phyloP scores from a whole-genome alignment of 495 filamentous ascomycete genomes.

The Elaphomyces granulatus region DNA sequence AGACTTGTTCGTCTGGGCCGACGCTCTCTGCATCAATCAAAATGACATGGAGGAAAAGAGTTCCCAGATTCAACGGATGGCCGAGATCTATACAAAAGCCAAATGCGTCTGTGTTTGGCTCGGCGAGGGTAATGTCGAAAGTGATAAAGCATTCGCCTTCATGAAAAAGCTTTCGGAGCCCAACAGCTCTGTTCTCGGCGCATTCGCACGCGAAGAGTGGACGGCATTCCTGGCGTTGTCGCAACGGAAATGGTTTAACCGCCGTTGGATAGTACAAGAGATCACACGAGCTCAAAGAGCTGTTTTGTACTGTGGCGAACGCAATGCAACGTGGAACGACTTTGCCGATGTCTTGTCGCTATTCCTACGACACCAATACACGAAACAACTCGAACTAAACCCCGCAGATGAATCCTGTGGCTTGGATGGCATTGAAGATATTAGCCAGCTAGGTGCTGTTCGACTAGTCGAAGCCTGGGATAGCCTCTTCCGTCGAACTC shows the following conservation, averaged over 20 bases:
- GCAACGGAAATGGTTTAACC: slow-evolving; percentile 2
- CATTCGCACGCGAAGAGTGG: slow-evolving; percentile 1
- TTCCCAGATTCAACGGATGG: slow-evolving; percentile 18
- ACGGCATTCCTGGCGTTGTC: not conserved
- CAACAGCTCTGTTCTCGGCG: not conserved
- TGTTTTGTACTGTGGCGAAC: not conserved
- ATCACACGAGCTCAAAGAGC: slow-evolving; percentile 2
- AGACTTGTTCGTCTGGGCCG: slow-evolving; percentile 15
- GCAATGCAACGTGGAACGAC: not conserved
- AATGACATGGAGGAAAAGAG: slow-evolving; percentile 14
- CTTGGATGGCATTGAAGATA: not conserved
- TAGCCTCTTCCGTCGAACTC: slow-evolving; percentile 1
- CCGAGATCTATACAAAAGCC: slow-evolving; percentile 13
- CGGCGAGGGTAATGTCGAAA: slow-evolving; percentile 9
- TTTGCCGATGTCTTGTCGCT: slow-evolving; percentile 3
- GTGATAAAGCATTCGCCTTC: slow-evolving; percentile 1
- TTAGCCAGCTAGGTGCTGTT: slow-evolving; percentile 1
- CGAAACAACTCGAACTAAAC: not conserved
- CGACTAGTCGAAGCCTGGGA: slow-evolving; percentile 1
- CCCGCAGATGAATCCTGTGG: no score
- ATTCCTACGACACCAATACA: slow-evolving; percentile 1
- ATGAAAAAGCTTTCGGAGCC: not conserved
- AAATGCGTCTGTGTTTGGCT: slow-evolving; percentile 18
- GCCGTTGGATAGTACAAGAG: slow-evolving; percentile 4
- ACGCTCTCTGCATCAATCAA: slow-evolving; percentile 24